A percentile compares a stretch with the other conserved stretches of the same genome.
Conservation (phyloP, 2,329 filamentous ascomycete genomes). For the Huntiella omanensis region DNA sequence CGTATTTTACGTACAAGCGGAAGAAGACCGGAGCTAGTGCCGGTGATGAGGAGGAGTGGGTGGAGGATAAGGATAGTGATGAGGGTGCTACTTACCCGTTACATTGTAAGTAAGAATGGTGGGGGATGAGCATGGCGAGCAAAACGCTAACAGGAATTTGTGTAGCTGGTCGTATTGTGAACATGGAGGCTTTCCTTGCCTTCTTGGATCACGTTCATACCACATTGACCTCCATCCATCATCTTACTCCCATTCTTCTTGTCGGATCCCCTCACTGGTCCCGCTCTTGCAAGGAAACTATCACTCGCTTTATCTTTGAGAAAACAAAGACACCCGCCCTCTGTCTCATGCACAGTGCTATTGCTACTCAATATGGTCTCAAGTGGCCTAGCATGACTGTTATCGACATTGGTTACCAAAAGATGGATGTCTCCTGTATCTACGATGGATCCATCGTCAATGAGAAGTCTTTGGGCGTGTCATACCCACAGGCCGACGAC, state of each 20-base stretch:
- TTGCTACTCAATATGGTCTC: slow-evolving; percentile 73
- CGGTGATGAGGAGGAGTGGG: slow-evolving; percentile 49
- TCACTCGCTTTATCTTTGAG: slow-evolving; percentile 92
- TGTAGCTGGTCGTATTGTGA: slow-evolving; percentile 57
- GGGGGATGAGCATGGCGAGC: not conserved
- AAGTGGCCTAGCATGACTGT: slow-evolving; percentile 61
- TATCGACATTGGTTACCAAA: slow-evolving; percentile 78
- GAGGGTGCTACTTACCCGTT: slow-evolving; percentile 87
- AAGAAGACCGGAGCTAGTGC: slow-evolving; percentile 27
- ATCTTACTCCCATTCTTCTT: slow-evolving; percentile 88
- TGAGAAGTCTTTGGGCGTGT: slow-evolving; percentile 44
- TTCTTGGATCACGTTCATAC: slow-evolving; percentile 85
- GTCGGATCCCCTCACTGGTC: slow-evolving; percentile 85
- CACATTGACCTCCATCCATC: slow-evolving; percentile 74
- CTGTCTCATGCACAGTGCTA: slow-evolving; percentile 71
- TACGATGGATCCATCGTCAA: slow-evolving; percentile 59
- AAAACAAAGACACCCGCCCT: slow-evolving; percentile 90
- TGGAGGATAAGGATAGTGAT: slow-evolving; percentile 73
- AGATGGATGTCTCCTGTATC: slow-evolving; percentile 83
- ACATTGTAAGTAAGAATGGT: slow-evolving; percentile 24
- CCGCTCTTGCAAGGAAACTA: slow-evolving; percentile 63
- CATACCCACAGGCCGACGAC: slow-evolving; percentile 20
- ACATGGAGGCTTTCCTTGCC: slow-evolving; percentile 87
- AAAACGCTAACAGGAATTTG: not conserved
- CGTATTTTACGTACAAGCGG: slow-evolving; percentile 56